These are phyloP conservation scores for Sarcocystis neurona DNA, from an alignment of 169 alveolate genomes.

Conservation along the genomic window DNA sequence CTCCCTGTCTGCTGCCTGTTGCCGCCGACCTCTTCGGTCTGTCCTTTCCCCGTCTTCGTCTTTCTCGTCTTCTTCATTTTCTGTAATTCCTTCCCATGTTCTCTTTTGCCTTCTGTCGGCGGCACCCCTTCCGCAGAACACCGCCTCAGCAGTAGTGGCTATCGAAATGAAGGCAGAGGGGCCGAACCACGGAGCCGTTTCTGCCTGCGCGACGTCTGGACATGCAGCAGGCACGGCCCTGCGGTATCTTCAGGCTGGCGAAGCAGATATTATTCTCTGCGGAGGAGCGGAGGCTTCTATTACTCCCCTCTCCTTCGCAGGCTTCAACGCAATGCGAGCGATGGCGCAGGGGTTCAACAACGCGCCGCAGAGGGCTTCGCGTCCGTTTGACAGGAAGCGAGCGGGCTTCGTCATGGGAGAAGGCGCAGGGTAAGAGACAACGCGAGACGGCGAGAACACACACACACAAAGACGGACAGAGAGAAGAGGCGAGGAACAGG, in stretches of 20 bases:
- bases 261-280: constrained; percentile 81
- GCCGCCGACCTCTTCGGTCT: background rate
- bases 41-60: background rate
- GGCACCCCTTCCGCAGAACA: constrained; percentile 50
- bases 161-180: constrained; percentile 74
- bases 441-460: too few species aligned
- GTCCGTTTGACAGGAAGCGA: constrained; percentile 88
- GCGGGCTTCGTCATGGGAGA: constrained; percentile 88
- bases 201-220: constrained; percentile 85
- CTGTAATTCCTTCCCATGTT: background rate
- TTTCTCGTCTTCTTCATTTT: background rate
- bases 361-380: constrained; percentile 80
- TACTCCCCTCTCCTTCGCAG: constrained; percentile 78
- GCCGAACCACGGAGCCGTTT: constrained; percentile 72
- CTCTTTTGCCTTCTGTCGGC: background rate
- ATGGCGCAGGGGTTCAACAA: constrained; percentile 77
- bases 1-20: background rate
- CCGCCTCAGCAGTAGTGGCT: constrained; percentile 76
- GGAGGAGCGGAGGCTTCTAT: constrained; percentile 86
- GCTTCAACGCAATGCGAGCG: constrained; percentile 80
- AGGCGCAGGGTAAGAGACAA: constrained; percentile 87
- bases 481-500: too few species aligned
- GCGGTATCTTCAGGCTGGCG: constrained; percentile 74
- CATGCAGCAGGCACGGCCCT: constrained; percentile 82
- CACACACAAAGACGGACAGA: too few species aligned